A percentile compares a stretch with the other conserved stretches of the same genome.
These are phyloP conservation scores for Pyrus hybrid DNA, from an alignment of 331 rosid genomes.

Conservation along the genomic window DNA sequence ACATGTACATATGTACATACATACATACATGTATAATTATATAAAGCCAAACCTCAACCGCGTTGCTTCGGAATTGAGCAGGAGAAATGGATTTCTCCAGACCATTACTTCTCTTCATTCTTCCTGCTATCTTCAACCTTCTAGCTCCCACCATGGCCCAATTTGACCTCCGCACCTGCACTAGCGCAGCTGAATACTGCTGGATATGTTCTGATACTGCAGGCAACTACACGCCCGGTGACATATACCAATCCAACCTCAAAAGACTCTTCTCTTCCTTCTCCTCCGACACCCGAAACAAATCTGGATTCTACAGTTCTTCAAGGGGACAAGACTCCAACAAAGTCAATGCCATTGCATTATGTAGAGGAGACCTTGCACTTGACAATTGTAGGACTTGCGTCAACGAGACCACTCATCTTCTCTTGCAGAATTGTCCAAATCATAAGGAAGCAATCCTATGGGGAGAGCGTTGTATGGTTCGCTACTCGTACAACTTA, in stretches of 20 bases:
- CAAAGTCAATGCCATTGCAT: constrained; percentile 4
- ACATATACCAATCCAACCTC: constrained; percentile 4
- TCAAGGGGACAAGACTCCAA: neutral
- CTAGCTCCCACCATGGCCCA: neutral
- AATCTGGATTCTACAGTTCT: neutral
- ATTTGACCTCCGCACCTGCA: neutral
- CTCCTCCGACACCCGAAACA: neutral
- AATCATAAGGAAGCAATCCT: constrained; percentile 11
- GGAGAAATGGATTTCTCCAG: too few relatives aligned
- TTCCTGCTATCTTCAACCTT: neutral
- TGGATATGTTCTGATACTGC: neutral
- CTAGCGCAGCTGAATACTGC: neutral
- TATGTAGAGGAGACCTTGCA: constrained; percentile 13
- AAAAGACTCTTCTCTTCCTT: neutral
- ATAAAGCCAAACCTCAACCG: too few relatives aligned
- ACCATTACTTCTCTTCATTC: neutral
- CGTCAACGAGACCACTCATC: neutral
- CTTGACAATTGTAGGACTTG: neutral
- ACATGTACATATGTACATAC: too few relatives aligned
- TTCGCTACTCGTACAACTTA: constrained; percentile 3
- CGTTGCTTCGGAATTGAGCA: too few relatives aligned
- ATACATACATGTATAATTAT: too few relatives aligned
- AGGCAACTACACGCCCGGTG: neutral
- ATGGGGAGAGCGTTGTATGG: neutral
- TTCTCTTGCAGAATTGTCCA: constrained; percentile 7